A percentile compares a stretch with the other conserved stretches of the same genome.
These are phyloP conservation scores for Fraxinus xanthoxyloides DNA, from an alignment of 305 asterid species.

Conservation along the genomic window DNA sequence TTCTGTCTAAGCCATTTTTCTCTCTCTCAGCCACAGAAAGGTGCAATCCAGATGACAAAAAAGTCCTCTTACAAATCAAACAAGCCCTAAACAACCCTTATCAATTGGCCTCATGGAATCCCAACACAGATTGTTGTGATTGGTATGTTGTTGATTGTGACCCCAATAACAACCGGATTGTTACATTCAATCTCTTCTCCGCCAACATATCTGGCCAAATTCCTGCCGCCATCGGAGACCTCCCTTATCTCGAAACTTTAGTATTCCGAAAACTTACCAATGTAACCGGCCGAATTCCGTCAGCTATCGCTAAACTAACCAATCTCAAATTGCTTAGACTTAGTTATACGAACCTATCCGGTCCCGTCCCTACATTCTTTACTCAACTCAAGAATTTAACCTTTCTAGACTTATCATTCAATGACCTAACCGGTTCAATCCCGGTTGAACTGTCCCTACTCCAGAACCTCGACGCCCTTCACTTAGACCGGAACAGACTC, in stretches of 20 bases:
- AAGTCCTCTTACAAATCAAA: slow-evolving; percentile 33
- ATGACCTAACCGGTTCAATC: slow-evolving; percentile 32
- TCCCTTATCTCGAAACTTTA: slow-evolving; percentile 25
- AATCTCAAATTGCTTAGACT: slow-evolving; percentile 25
- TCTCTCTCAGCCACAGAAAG: slow-evolving; percentile 17
- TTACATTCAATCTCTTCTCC: slow-evolving; percentile 20
- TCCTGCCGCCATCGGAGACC: slow-evolving; percentile 29
- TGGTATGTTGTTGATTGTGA: slow-evolving; percentile 36
- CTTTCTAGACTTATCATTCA: slow-evolving; percentile 28
- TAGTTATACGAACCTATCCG: slow-evolving; percentile 34
- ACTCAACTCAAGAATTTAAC: slow-evolving; percentile 29
- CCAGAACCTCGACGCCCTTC: slow-evolving; percentile 14
- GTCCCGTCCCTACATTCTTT: slow-evolving; percentile 37
- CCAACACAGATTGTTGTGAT: slow-evolving; percentile 31
- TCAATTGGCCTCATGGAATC: slow-evolving; percentile 35
- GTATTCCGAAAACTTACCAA: slow-evolving; percentile 26
- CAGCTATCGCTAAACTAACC: slow-evolving; percentile 25
- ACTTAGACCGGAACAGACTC: slow-evolving; percentile 32
- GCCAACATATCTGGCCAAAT: slow-evolving; percentile 38
- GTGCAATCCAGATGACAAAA: slow-evolving; percentile 38
- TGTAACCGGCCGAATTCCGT: slow-evolving; percentile 36
- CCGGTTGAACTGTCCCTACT: slow-evolving; percentile 26
- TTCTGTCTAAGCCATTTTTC: slow-evolving; percentile 12
- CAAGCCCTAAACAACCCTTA: slow-evolving; percentile 34
- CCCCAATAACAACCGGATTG: slow-evolving; percentile 24